These are phyloP conservation scores for Tetrapisispora namnaoensis DNA, from an alignment of 805 yeast species.

Conservation along the genomic window DNA sequence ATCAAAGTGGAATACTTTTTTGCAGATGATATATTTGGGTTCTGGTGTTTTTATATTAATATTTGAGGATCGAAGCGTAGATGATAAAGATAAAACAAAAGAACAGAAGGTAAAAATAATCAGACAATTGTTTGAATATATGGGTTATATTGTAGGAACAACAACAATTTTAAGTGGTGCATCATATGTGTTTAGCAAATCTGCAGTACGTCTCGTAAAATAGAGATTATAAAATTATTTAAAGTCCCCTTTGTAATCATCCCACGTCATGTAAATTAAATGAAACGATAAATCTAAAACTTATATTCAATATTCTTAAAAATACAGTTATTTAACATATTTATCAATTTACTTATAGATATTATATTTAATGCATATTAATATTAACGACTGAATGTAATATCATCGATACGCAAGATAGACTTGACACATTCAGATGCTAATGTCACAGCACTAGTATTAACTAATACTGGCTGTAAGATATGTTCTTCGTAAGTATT, in stretches of 20 bases:
- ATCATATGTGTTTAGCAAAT: conserved; percentile 60
- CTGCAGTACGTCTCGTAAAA: conserved; percentile 51
- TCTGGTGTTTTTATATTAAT: conserved; percentile 37
- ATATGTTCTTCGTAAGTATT: conserved; percentile 91
- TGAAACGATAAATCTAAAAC: not conserved
- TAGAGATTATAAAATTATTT: too few relatives aligned
- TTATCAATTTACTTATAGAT: conserved; percentile 1
- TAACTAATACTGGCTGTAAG: conserved; percentile 90
- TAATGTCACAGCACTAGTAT: conserved; percentile 84
- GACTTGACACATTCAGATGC: conserved; percentile 97
- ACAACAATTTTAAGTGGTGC: conserved; percentile 75
- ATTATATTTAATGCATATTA: conserved; percentile 3
- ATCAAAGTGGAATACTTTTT: conserved; percentile 80
- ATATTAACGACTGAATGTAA: conserved; percentile 71
- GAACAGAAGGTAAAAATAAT: not conserved
- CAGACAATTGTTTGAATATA: conserved; percentile 12
- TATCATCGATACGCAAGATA: conserved; percentile 92
- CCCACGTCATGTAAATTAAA: not conserved
- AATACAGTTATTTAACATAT: not conserved
- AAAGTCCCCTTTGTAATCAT: not conserved
- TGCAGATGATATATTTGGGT: conserved; percentile 87
- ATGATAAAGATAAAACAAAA: conserved; percentile 7
- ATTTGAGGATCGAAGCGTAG: conserved; percentile 4
- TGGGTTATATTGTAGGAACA: conserved; percentile 48
- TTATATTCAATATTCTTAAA: not conserved